A percentile compares a stretch with the other conserved stretches of the same genome.
Evolutionary conservation across 179 eudicot species (phyloP).

Genomic region (Camellia oleifera): DNA sequence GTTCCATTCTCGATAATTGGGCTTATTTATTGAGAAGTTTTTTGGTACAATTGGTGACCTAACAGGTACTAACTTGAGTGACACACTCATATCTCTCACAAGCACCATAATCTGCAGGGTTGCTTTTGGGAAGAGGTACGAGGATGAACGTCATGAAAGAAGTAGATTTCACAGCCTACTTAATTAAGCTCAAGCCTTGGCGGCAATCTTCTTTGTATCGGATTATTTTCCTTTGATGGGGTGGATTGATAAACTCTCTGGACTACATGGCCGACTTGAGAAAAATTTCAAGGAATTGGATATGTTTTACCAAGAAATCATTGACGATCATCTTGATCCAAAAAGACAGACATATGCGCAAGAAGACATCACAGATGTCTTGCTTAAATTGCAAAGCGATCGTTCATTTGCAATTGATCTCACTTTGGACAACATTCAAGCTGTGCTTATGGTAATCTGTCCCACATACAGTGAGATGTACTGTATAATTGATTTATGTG

Average conservation of each 20-base stretch:
- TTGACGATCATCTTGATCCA: conserved; percentile 18
- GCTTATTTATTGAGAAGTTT: too few species aligned
- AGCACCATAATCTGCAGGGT: conserved; percentile 17
- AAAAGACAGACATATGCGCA: neutral
- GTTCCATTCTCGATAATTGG: too few species aligned
- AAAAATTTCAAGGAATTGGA: conserved; percentile 19
- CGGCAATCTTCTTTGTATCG: conserved; percentile 15
- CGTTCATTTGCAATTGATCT: conserved; percentile 5
- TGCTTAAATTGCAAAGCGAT: conserved; percentile 15
- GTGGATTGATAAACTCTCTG: conserved; percentile 23
- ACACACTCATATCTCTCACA: conserved; percentile 4
- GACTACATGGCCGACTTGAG: conserved; percentile 17
- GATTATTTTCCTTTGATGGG: conserved; percentile 28
- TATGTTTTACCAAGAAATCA: conserved; percentile 3
- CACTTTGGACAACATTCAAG: conserved; percentile 20
- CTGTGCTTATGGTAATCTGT: neutral
- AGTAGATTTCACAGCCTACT: conserved; percentile 6
- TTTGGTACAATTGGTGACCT: too few species aligned
- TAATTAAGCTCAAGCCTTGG: neutral
- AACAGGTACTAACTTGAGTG: neutral
- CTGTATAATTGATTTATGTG: too few species aligned
- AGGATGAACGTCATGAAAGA: neutral
- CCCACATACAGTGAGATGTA: too few species aligned
- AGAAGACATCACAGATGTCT: conserved; percentile 16
- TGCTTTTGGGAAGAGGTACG: conserved; percentile 34